Base-by-base conservation (phyloP, 23 red algal species). In the Gracilaria vermiculophylla region DNA sequence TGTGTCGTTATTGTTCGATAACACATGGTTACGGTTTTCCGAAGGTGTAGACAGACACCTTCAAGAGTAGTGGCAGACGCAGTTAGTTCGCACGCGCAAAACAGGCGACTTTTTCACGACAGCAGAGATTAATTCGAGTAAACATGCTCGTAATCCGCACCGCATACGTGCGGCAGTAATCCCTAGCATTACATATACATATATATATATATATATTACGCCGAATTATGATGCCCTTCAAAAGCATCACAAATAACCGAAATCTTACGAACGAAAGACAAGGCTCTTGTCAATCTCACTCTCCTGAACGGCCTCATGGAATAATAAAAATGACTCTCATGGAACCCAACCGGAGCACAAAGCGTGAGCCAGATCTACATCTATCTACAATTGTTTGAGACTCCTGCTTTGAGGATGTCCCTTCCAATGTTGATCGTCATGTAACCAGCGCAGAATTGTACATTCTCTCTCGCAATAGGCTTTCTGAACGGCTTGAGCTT, bases 361-460 rank as follows among this genome's bases (percentile, higher is more conserved):
- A 4, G 67, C 67, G 20, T 37, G 67, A 47, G 67, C 42, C n/a
- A 28, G 23, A 73, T 24, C 67, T 73, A 73, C 47, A 1, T 73
- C 67, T 73, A 73, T 48, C 67, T 73, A 73, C 67, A 48, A 37
- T 45, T 42, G 67, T 73, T 73, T 45, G 67, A 40, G 47, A 27
- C 12, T 43, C 42, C 1, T 64, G 1, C 32, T 17, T 1, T 5
- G 10, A 64, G 19, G 32, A 9, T 25, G 15, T n/a, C n/a, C n/a
- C n/a, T n/a, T 4, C 40, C 40, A 12, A 47, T 48, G 12, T 2
- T 37, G 20, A 24, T 6, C 17, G 25, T 79, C 76, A 86, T 55
- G 81, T 47, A 41, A 70, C 50, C 16, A 86, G 48, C 12, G 81
- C 61, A 16, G 81, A 47, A 64, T 86, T 86, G 27, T 69, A 86